Evolutionary conservation across 768 basidiomycete species (phyloP).

Genomic region (Grammothele lineata): DNA sequence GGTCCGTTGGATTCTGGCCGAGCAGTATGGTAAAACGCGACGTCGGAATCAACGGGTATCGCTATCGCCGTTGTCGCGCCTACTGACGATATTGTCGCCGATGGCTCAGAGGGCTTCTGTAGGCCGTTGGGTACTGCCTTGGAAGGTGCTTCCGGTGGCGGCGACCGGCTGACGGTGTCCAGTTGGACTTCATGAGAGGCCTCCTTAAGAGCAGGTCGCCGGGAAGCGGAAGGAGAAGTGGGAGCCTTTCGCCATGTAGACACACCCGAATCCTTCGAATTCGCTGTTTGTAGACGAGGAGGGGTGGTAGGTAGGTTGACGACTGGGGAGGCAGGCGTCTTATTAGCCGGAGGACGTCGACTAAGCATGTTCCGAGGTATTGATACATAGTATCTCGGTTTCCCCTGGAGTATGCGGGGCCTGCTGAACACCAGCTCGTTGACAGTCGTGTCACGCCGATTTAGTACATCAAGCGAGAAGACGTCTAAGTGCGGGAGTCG

Average conservation of each 20-base stretch:
- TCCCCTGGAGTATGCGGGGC: constrained; percentile 31
- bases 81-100: constrained; percentile 1
- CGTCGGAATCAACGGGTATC: constrained; percentile 66
- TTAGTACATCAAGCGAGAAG: constrained; percentile 63
- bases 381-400: constrained; percentile 30
- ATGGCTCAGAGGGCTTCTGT: background rate
- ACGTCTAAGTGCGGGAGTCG: constrained; percentile 54
- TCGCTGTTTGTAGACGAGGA: background rate
- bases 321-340: constrained; percentile 24
- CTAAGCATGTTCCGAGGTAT: constrained; percentile 27
- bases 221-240: constrained; percentile 16
- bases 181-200: constrained; percentile 23
- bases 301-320: constrained; percentile 37
- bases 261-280: constrained; percentile 28
- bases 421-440: constrained; percentile 63
- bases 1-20: too few relatives aligned
- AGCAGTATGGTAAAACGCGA: constrained; percentile 70
- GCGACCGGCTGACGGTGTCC: constrained; percentile 62
- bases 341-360: constrained; percentile 6
- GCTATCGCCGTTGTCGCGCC: constrained; percentile 62
- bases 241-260: constrained; percentile 37
- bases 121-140: constrained; percentile 8
- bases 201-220: constrained; percentile 11
- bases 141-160: constrained; percentile 49
- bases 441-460: constrained; percentile 52